A percentile compares a stretch with the other conserved stretches of the same genome.
These are phyloP conservation scores for Blastobotrys elegans DNA, from an alignment of 1,139 yeast genomes.

Conservation along the genomic window DNA sequence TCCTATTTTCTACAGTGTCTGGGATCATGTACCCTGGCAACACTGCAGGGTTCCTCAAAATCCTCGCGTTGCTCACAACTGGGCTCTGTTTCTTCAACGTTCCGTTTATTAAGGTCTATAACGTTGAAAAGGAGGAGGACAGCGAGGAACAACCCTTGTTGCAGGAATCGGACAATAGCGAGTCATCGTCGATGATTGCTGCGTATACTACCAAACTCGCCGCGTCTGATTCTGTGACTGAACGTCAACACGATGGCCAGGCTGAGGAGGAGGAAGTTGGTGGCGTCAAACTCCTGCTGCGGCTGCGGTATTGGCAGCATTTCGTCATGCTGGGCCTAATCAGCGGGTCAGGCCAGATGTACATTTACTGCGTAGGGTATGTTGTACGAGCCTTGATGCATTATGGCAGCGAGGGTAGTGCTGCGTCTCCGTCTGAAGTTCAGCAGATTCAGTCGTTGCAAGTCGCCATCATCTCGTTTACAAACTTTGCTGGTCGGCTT, in stretches of 20 bases:
- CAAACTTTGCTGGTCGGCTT: constrained; percentile 60
- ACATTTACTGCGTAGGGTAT: constrained; percentile 65
- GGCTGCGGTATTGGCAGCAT: constrained; percentile 34
- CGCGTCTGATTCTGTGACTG: not conserved
- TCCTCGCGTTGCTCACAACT: constrained; percentile 29
- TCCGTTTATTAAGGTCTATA: constrained; percentile 27
- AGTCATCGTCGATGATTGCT: constrained; percentile 5
- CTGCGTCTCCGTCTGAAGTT: constrained; percentile 18
- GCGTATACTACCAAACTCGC: not conserved
- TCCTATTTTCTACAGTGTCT: constrained; percentile 32
- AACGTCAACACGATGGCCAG: not conserved
- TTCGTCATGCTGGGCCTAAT: constrained; percentile 49
- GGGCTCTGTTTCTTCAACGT: constrained; percentile 26
- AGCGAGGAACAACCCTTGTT: constrained; percentile 4
- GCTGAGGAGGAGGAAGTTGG: constrained; percentile 14
- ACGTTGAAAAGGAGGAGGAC: constrained; percentile 11
- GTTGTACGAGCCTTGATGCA: constrained; percentile 50
- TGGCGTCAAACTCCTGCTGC: constrained; percentile 18
- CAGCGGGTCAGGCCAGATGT: constrained; percentile 71
- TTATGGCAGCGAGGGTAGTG: constrained; percentile 6
- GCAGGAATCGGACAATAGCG: not conserved
- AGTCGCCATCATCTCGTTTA: constrained; percentile 60
- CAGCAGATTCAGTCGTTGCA: constrained; percentile 59
- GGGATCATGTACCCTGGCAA: constrained; percentile 31
- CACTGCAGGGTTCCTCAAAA: constrained; percentile 30